A percentile compares a stretch with the other conserved stretches of the same genome.
phyloP scores from a whole-genome alignment of 2,329 filamentous ascomycete species.

The Diplodia scrobiculata region DNA sequence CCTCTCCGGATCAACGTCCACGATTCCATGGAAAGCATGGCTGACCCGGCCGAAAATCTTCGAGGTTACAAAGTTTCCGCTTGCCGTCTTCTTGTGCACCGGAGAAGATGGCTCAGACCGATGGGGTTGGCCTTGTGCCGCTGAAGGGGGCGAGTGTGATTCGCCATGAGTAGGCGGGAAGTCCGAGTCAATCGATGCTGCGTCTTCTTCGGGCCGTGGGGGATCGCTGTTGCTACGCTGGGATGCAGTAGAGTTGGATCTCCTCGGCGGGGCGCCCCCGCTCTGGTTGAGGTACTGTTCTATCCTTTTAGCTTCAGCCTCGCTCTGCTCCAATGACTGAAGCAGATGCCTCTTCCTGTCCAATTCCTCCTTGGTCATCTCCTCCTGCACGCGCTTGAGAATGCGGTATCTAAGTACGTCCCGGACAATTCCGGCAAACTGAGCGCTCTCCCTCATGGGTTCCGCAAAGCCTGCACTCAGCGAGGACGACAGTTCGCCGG shows the following conservation, averaged over 20 bases:
- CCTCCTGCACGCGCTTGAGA: slow-evolving; percentile 92
- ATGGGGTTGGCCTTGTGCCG: slow-evolving; percentile 67
- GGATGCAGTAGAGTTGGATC: slow-evolving; percentile 65
- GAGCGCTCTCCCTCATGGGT: slow-evolving; percentile 95
- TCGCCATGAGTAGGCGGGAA: slow-evolving; percentile 89
- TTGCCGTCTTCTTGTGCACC: slow-evolving; percentile 75
- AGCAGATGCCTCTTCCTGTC: slow-evolving; percentile 80
- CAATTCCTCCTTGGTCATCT: slow-evolving; percentile 93
- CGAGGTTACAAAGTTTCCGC: slow-evolving; percentile 82
- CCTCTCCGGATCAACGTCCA: slow-evolving; percentile 91
- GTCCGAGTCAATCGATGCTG: slow-evolving; percentile 90
- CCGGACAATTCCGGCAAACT: slow-evolving; percentile 93
- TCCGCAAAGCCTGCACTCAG: slow-evolving; percentile 95
- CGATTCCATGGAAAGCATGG: slow-evolving; percentile 93
- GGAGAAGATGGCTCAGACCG: slow-evolving; percentile 36
- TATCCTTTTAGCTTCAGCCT: slow-evolving; percentile 87
- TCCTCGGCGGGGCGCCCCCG: slow-evolving; percentile 65
- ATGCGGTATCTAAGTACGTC: slow-evolving; percentile 86
- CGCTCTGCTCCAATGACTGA: slow-evolving; percentile 88
- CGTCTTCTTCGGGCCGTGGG: slow-evolving; percentile 66
- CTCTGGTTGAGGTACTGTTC: slow-evolving; percentile 79
- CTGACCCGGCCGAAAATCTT: slow-evolving; percentile 93
- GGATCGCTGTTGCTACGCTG: slow-evolving; percentile 47
- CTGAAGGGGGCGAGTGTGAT: slow-evolving; percentile 64
- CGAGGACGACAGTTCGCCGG: slow-evolving; percentile 82